Base-by-base conservation (phyloP, 805 yeast genomes). In the Candida maris region DNA sequence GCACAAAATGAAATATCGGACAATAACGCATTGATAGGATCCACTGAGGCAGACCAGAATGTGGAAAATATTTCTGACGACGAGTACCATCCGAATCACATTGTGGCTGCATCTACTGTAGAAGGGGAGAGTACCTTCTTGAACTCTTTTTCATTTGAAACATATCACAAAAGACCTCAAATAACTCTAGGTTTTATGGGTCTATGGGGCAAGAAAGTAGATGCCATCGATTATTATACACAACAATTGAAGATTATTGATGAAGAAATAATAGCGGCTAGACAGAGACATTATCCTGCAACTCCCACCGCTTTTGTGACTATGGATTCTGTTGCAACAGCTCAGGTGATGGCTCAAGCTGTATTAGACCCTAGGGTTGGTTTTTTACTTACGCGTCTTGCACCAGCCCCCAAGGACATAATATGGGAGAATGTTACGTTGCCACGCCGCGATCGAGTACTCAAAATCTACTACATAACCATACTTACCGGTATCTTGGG, bases 321-420 rank as follows among this genome's bases (percentile, higher is more conserved):
- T 0, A 85, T 91, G 96, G 91, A 85, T 46, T 75, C 93, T 1
- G 97, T 88, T 3, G 95, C 96, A 0, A 81, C 88, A 47, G 97
- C 97, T 2, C 98, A 91, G 58, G 82, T 88, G 85, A 81, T 93
- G 19, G 96, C 97, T 0, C 98, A 93, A 58, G 93, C 97, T 0
- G 89, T 91, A 0, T 59, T 93, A 39, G 96, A 89, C 55, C 97
- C 97, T 0, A 74, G 85, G 39, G 87, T 93, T 6, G 81, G 85
- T 54, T 85, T 79, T 39, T 65, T 93, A 35, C 85, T 89, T 23
- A 84, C 96, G 3, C 68, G 75, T 27, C 64, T 88, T 38, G 97
- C 97, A 0, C 97, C 97, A 0, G 95, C 97, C 1, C 97, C 97
- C 4, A 91, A 84, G 52, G 98, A 91, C 57, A 83, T 91, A 17